Conservation (phyloP, 108 stramenopile genomes). For the Cyclotella cryptica region DNA sequence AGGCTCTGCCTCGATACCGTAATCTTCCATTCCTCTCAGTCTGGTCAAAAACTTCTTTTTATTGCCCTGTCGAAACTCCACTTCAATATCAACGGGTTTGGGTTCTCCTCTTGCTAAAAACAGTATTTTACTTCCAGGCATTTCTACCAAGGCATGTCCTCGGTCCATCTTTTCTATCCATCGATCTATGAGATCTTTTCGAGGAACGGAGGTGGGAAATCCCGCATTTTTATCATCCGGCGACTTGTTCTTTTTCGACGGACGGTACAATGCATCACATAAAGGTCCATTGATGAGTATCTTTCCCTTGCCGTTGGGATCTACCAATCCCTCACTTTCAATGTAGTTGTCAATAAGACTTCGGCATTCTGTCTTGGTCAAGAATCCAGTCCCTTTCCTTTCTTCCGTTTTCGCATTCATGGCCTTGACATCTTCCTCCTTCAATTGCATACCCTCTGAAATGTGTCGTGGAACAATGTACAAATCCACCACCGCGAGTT, state of each 20-base stretch:
- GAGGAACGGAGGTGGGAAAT: constrained; percentile 48
- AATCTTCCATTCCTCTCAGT: constrained; percentile 81
- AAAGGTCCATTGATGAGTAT: constrained; percentile 78
- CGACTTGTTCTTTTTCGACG: constrained; percentile 51
- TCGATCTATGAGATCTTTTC: constrained; percentile 67
- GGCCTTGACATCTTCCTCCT: constrained; percentile 74
- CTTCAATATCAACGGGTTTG: constrained; percentile 70
- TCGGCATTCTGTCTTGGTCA: constrained; percentile 75
- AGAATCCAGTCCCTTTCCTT: constrained; percentile 76
- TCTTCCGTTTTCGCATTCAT: constrained; percentile 78
- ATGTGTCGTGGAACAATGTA: constrained; percentile 69
- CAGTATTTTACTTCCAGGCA: constrained; percentile 77
- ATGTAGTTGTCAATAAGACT: constrained; percentile 73
- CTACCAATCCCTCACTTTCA: constrained; percentile 57
- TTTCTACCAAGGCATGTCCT: constrained; percentile 77
- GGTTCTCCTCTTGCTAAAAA: constrained; percentile 65
- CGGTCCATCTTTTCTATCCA: constrained; percentile 64
- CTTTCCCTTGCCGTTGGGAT: constrained; percentile 30
- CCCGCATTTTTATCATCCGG: constrained; percentile 6
- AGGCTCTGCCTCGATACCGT: constrained; percentile 60
- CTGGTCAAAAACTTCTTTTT: constrained; percentile 77
- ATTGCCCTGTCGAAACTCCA: constrained; percentile 62
- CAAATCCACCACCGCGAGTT: constrained; percentile 69
- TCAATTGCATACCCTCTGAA: constrained; percentile 55
- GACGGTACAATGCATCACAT: constrained; percentile 72